Percentiles rank a stretch among this genome's conserved stretches.
phyloP scores from a whole-genome alignment of 352 stramenopile species.

The Phytophthora uliginosa region DNA sequence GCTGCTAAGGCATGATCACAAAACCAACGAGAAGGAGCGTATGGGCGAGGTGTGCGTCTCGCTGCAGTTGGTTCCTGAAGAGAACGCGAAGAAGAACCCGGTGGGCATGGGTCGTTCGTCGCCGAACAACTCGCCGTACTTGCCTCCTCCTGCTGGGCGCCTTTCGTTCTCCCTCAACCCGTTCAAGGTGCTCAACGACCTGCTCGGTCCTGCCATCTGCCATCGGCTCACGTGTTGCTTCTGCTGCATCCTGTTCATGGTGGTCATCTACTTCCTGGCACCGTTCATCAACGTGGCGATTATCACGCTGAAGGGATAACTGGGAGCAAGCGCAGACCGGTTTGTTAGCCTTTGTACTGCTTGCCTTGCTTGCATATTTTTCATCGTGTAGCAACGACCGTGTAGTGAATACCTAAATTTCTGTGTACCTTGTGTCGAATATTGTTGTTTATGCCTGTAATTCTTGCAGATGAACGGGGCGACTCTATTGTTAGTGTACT shows the following conservation, averaged over 20 bases:
- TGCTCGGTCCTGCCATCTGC: conserved; percentile 91
- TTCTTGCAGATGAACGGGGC: neutral
- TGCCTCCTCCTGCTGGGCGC: conserved; percentile 90
- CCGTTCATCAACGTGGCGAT: conserved; percentile 90
- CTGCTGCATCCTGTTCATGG: conserved; percentile 89
- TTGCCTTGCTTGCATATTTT: conserved; percentile 19
- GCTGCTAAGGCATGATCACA: conserved; percentile 83
- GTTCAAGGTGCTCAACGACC: conserved; percentile 91
- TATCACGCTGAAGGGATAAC: conserved; percentile 67
- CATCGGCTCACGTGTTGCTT: conserved; percentile 87
- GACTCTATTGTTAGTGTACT: too few species aligned
- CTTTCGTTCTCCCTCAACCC: conserved; percentile 94
- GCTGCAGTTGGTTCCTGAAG: conserved; percentile 89
- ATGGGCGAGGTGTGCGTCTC: conserved; percentile 92
- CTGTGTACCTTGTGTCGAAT: conserved; percentile 1
- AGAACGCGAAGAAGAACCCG: conserved; percentile 81
- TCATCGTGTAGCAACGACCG: conserved; percentile 11
- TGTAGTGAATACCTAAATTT: conserved; percentile 34
- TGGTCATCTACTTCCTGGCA: conserved; percentile 88
- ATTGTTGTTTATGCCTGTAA: too few species aligned
- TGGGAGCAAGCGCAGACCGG: neutral
- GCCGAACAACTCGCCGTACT: conserved; percentile 95
- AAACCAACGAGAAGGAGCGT: conserved; percentile 82
- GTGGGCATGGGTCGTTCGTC: conserved; percentile 89
- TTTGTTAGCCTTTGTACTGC: conserved; percentile 4